These are phyloP conservation scores for Papiliotrema flavescens DNA, from an alignment of 1,284 basidiomycete genomes.

Conservation along the genomic window DNA sequence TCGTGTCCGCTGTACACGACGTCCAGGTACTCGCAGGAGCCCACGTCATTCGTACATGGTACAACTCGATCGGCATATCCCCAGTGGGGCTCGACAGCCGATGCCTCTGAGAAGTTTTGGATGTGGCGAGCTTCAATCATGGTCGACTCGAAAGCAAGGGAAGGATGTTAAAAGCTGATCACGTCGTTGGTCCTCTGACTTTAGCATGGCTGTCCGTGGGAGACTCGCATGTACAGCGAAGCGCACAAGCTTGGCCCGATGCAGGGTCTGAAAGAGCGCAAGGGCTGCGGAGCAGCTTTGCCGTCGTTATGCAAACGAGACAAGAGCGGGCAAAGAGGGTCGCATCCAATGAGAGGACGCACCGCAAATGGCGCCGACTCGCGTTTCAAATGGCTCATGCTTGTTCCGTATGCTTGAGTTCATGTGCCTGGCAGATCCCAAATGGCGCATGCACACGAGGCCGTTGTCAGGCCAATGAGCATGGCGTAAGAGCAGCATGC, in stretches of 20 bases:
- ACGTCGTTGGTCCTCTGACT: neutral
- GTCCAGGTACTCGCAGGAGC: conserved; percentile 35
- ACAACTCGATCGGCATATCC: conserved; percentile 28
- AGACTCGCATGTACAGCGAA: too few relatives aligned
- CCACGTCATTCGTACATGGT: conserved; percentile 34
- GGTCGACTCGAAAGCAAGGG: neutral
- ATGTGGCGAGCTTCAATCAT: conserved; percentile 25
- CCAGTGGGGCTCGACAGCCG: conserved; percentile 30
- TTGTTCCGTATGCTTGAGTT: too few relatives aligned
- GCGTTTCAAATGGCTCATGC: too few relatives aligned
- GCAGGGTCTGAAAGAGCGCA: too few relatives aligned
- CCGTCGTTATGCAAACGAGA: too few relatives aligned
- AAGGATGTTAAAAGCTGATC: neutral
- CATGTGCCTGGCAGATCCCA: neutral
- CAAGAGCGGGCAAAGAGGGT: too few relatives aligned
- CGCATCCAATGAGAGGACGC: too few relatives aligned
- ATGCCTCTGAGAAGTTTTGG: conserved; percentile 20
- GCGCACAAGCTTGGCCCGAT: too few relatives aligned
- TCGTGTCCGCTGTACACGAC: conserved; percentile 33
- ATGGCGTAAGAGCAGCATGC: neutral
- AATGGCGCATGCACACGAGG: neutral
- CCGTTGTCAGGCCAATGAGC: neutral
- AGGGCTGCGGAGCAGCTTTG: too few relatives aligned
- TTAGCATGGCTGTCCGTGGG: too few relatives aligned
- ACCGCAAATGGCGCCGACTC: too few relatives aligned